phyloP scores from a whole-genome alignment of 2,329 filamentous ascomycete species.

The Zymoseptoria tritici region DNA sequence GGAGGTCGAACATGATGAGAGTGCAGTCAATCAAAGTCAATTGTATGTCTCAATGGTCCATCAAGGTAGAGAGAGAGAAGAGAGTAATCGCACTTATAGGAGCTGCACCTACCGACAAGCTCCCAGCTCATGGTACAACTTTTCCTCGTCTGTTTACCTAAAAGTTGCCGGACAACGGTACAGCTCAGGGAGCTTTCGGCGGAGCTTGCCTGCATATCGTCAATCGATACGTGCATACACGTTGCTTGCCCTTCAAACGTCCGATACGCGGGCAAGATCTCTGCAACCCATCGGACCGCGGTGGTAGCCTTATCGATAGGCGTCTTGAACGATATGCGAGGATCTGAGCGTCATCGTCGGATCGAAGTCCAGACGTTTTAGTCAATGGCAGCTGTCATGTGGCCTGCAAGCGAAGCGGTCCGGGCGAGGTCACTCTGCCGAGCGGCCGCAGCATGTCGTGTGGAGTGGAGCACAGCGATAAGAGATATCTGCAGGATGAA shows the following conservation, averaged over 20 bases:
- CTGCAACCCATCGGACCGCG: not conserved
- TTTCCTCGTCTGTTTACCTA: constrained; percentile 10
- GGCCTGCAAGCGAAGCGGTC: not conserved
- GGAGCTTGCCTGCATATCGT: constrained; percentile 6
- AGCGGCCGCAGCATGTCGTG: not conserved
- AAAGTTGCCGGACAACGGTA: constrained; percentile 4
- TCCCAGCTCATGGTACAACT: not conserved
- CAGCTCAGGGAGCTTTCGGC: constrained; percentile 9
- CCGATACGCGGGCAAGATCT: constrained; percentile 13
- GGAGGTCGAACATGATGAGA: not conserved
- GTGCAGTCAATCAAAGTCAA: not conserved
- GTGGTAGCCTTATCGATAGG: not conserved
- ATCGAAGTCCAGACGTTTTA: constrained; percentile 2
- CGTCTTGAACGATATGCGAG: not conserved
- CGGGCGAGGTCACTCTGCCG: not conserved
- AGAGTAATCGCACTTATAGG: not conserved
- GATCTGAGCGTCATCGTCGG: not conserved
- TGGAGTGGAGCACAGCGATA: constrained; percentile 10
- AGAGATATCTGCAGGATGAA: constrained; percentile 4
- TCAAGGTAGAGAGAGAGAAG: not conserved
- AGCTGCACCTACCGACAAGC: not conserved
- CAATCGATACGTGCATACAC: constrained; percentile 9
- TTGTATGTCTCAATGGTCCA: not conserved
- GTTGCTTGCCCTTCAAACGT: constrained; percentile 13
- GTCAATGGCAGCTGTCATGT: constrained; percentile 14